Conservation (phyloP, 2,329 filamentous ascomycete genomes). For the Colletotrichum sp. region DNA sequence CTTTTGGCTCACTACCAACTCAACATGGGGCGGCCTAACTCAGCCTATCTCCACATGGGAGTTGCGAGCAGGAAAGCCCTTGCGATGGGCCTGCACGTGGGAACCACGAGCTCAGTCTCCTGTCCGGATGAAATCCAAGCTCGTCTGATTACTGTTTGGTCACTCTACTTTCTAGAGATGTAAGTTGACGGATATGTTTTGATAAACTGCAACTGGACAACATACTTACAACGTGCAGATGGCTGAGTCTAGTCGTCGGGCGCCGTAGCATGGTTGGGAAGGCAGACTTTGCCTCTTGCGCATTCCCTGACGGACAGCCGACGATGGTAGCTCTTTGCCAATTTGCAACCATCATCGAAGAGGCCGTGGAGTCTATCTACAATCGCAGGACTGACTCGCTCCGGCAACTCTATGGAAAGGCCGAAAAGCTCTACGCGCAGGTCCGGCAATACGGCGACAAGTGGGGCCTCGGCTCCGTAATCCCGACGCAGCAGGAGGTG, state of each 20-base stretch:
- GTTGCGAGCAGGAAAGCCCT: constrained; percentile 30
- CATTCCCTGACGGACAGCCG: constrained; percentile 7
- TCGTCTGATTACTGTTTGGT: constrained; percentile 30
- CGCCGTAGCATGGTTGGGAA: constrained; percentile 5
- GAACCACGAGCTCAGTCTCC: constrained; percentile 21
- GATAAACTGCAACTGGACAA: not conserved
- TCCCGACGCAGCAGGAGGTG: not conserved
- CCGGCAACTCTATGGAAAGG: constrained; percentile 27
- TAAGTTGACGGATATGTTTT: not conserved
- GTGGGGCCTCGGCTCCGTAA: not conserved
- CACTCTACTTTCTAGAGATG: constrained; percentile 32
- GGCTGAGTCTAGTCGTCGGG: constrained; percentile 11
- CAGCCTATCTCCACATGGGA: constrained; percentile 31
- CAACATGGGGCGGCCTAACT: constrained; percentile 33
- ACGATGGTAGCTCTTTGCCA: constrained; percentile 12
- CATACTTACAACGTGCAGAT: not conserved
- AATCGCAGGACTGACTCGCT: constrained; percentile 29
- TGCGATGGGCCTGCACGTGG: constrained; percentile 31
- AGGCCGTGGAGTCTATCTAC: constrained; percentile 26
- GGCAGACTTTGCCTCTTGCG: constrained; percentile 6
- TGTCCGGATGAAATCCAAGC: constrained; percentile 26
- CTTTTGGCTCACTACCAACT: constrained; percentile 30
- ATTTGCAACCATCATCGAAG: constrained; percentile 10
- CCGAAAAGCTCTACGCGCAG: constrained; percentile 15
- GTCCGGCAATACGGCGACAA: constrained; percentile 9